Base-by-base conservation (phyloP, 2,329 filamentous ascomycete species). In the Fusarium tanahbumbuense region DNA sequence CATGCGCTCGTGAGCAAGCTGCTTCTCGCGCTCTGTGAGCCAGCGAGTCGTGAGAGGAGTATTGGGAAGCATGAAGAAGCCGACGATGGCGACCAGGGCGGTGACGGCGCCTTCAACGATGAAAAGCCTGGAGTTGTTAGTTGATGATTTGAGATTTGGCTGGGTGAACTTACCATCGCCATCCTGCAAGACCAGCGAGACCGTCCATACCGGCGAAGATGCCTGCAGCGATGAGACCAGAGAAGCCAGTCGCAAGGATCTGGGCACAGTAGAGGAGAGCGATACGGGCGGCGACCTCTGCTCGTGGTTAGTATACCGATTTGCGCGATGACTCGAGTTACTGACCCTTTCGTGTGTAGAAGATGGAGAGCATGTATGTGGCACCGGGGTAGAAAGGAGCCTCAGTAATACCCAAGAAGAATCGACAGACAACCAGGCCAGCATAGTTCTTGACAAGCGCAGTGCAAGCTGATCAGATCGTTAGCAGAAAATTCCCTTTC, bases 191-290 rank as follows among this genome's bases (percentile, higher is more conserved):
- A 3, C 89, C 90, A 8, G 77, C 78, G 2, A 81, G 78, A 4
- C 85, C 83, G 11, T 77, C 76, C 57, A 77, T 59, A 4, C 75
- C 75, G 13, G 69, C 75, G 2, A 87, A 88, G 54, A 93, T 90
- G 2, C 90, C 87, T 1, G 86, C 87, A 1, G 86, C 85, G 34
- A 89, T 86, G 6, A 89, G 77, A 3, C 89, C 90, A 0, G 89
- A 90, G 73, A 93, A 92, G 1, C 90, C 90, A 2, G 89, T 90
- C 1, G 88, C 89, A 3, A 92, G 84, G 16, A 92, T 82, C 8
- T 89, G 88, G 0, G 89, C 91, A 2, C 88, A 88, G 67, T 85
- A 81, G 3, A 81, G 82, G 5, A 90, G 79, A 6, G 88, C 87
- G 28, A 89, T 90, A 6, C 89, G 83, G 32, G 90, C 81, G 7